Conservation (phyloP, 2,329 filamentous ascomycete genomes). For the Fusarium circinatum region DNA sequence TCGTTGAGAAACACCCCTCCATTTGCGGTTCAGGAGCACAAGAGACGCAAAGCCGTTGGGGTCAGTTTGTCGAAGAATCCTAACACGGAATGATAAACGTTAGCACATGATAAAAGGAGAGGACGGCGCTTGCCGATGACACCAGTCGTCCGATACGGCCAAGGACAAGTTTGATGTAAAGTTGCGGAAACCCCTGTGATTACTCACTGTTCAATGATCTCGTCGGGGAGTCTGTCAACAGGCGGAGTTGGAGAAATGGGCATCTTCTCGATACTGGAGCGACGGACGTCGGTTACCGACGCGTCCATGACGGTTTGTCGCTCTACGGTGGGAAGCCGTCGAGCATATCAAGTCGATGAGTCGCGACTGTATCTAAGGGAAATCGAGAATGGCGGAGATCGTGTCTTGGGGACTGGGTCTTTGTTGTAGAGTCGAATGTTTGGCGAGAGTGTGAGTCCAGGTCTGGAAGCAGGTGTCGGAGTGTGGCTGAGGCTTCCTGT, state of each 20-base stretch:
- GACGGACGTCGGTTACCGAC: slow-evolving; percentile 43
- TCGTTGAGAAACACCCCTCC: slow-evolving; percentile 71
- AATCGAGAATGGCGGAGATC: background rate
- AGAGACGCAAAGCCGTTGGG: slow-evolving; percentile 74
- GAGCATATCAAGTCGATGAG: slow-evolving; percentile 38
- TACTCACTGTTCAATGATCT: slow-evolving; percentile 75
- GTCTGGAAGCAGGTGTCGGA: background rate
- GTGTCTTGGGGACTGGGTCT: background rate
- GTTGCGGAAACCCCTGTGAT: background rate
- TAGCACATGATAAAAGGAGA: slow-evolving; percentile 18
- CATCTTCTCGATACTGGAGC: slow-evolving; percentile 50
- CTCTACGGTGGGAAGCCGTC: slow-evolving; percentile 33
- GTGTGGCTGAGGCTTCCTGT: slow-evolving; percentile 33
- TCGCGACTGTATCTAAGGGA: background rate
- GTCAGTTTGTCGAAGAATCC: slow-evolving; percentile 69
- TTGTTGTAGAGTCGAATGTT: slow-evolving; percentile 17
- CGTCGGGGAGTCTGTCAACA: slow-evolving; percentile 70
- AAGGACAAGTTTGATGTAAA: background rate
- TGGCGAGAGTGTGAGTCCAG: slow-evolving; percentile 11
- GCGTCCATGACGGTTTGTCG: slow-evolving; percentile 48
- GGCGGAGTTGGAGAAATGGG: slow-evolving; percentile 48
- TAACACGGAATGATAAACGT: slow-evolving; percentile 46
- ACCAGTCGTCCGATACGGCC: background rate
- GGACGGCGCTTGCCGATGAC: background rate
- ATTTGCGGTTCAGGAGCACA: slow-evolving; percentile 71